A percentile compares a stretch with the other conserved stretches of the same genome.
Conservation (phyloP, 1,284 basidiomycete genomes). For the Ganoderma sinense region DNA sequence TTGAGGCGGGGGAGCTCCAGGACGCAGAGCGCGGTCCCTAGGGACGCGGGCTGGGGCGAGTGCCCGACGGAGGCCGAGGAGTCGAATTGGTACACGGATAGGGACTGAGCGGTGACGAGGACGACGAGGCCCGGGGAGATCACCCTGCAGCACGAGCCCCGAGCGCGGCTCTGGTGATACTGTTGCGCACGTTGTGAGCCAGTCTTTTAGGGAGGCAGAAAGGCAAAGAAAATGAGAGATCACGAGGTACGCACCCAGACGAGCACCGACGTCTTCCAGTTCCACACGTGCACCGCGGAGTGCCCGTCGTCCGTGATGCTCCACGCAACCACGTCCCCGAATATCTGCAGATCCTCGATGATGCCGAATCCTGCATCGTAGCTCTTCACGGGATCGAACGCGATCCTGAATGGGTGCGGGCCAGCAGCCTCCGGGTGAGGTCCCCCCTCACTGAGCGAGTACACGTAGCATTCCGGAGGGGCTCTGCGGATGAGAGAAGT, state of each 20-base stretch:
- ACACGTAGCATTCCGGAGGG: not conserved
- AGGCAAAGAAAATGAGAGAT: too few relatives aligned
- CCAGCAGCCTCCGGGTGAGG: not conserved
- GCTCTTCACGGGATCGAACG: not conserved
- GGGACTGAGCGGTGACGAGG: not conserved
- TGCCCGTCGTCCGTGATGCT: not conserved
- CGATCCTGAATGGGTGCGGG: not conserved
- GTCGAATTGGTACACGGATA: not conserved
- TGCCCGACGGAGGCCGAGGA: not conserved
- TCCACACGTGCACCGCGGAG: not conserved
- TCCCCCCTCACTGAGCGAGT: not conserved
- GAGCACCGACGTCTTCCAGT: not conserved
- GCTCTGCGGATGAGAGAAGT: not conserved
- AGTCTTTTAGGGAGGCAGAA: too few relatives aligned
- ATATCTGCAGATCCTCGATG: not conserved
- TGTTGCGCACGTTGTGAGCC: not conserved
- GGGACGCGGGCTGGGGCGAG: not conserved
- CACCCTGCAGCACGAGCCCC: not conserved
- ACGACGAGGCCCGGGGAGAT: not conserved
- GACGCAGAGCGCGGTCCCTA: not conserved
- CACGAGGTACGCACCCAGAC: not conserved
- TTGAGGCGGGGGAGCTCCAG: not conserved
- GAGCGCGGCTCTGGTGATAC: not conserved
- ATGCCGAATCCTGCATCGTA: not conserved
- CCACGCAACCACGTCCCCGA: not conserved